These are phyloP conservation scores for Diaporthe amygdali DNA, from an alignment of 2,329 filamentous ascomycete genomes.

Conservation along the genomic window DNA sequence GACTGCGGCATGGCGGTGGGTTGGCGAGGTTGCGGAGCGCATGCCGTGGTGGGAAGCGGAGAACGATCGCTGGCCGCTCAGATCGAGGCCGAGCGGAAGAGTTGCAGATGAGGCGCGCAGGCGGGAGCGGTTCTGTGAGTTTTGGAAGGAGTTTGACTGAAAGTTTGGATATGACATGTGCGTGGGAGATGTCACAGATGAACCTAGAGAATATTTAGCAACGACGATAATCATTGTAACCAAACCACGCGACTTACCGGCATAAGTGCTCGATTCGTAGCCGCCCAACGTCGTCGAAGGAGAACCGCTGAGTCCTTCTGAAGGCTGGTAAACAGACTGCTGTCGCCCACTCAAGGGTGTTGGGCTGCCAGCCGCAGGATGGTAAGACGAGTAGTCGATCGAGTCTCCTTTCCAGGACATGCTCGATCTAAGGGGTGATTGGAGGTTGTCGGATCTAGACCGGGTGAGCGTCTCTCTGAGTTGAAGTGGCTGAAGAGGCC, in stretches of 20 bases:
- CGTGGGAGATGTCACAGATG: constrained; percentile 53
- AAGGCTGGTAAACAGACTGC: constrained; percentile 53
- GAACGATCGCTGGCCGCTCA: constrained; percentile 48
- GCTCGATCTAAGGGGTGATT: constrained; percentile 63
- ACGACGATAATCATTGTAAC: no score
- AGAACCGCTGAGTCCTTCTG: constrained; percentile 48
- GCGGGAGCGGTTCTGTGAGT: constrained; percentile 50
- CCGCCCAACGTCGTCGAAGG: constrained; percentile 45
- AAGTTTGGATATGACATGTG: constrained; percentile 56
- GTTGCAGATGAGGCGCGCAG: constrained; percentile 55
- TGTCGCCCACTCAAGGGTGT: constrained; percentile 49
- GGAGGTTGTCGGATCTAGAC: constrained; percentile 61
- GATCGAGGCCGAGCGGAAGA: constrained; percentile 50
- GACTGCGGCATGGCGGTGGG: constrained; percentile 39
- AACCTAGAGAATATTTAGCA: constrained; percentile 39
- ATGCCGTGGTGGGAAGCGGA: constrained; percentile 32
- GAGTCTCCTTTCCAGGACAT: constrained; percentile 69
- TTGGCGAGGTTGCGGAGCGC: constrained; percentile 39
- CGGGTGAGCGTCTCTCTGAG: constrained; percentile 62
- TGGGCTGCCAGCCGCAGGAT: constrained; percentile 48
- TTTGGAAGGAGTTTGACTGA: constrained; percentile 46
- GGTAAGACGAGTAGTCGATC: constrained; percentile 62
- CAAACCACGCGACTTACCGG: constrained; percentile 45
- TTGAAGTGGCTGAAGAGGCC: constrained; percentile 63
- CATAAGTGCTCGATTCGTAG: constrained; percentile 58